These are phyloP conservation scores for Paramecium sexaurelia DNA, from an alignment of 73 alveolate genomes.

Conservation along the genomic window DNA sequence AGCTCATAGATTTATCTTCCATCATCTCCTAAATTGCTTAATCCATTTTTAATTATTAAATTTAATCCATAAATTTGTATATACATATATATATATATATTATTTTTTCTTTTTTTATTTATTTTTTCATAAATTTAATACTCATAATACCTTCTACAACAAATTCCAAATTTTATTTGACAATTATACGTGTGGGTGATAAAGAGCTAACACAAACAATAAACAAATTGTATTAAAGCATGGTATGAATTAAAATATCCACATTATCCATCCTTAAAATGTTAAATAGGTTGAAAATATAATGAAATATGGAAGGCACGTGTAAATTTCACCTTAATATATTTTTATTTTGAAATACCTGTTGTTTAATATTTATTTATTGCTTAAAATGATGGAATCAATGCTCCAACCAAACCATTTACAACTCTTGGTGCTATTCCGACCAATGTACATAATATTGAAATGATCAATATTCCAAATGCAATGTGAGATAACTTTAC, in stretches of 20 bases:
- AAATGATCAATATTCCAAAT: background rate
- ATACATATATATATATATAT: no score
- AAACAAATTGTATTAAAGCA: constrained; percentile 17
- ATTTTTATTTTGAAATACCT: background rate
- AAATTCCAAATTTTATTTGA: constrained; percentile 28
- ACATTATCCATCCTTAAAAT: constrained; percentile 17
- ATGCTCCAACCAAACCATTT: background rate
- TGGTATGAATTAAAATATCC: constrained; percentile 22
- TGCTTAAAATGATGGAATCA: constrained; percentile 13
- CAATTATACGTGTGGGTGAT: constrained; percentile 21
- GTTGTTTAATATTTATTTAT: background rate
- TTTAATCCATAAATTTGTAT: no score
- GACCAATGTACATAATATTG: background rate
- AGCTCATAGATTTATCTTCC: background rate
- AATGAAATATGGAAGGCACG: constrained; percentile 7
- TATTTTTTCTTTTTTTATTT: no score
- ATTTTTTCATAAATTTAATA: background rate
- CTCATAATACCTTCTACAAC: background rate
- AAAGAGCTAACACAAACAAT: constrained; percentile 32
- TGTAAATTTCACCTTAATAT: background rate
- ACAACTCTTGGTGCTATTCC: constrained; percentile 17
- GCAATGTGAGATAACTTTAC: background rate
- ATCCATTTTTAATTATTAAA: background rate
- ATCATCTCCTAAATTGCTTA: background rate
- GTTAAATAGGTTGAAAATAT: constrained; percentile 11